phyloP scores from a whole-genome alignment of 2,329 filamentous ascomycete genomes.

The Phaeosphaeriaceae sp. region DNA sequence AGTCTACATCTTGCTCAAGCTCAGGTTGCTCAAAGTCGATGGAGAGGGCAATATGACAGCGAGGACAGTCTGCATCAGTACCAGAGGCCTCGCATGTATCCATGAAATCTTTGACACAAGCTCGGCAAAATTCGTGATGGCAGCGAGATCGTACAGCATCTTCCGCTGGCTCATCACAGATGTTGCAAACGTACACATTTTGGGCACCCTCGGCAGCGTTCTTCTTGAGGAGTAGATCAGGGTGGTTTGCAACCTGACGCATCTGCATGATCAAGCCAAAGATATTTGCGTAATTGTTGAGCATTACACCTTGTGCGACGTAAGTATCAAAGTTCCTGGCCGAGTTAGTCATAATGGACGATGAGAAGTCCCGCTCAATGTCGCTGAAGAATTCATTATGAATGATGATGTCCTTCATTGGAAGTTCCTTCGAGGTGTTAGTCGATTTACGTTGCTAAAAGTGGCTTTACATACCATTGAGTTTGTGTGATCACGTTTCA shows the following conservation, averaged over 20 bases:
- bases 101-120: conserved; percentile 81
- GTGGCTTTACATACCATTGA: conserved; percentile 65
- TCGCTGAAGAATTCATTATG: conserved; percentile 97
- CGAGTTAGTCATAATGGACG: conserved; percentile 92
- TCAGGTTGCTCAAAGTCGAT: conserved; percentile 96
- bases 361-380: conserved; percentile 93
- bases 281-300: conserved; percentile 93
- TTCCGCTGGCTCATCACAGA: conserved; percentile 95
- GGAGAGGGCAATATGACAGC: conserved; percentile 85
- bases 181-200: conserved; percentile 88
- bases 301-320: conserved; percentile 88
- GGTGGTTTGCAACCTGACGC: conserved; percentile 96
- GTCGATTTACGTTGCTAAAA: not conserved
- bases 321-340: conserved; percentile 93
- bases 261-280: conserved; percentile 99
- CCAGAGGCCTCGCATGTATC: conserved; percentile 72
- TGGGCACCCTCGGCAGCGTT: conserved; percentile 78
- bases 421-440: conserved; percentile 66
- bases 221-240: conserved; percentile 91
- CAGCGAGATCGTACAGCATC: conserved; percentile 92
- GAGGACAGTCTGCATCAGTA: conserved; percentile 75
- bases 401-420: conserved; percentile 90
- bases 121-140: conserved; percentile 89
- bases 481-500: conserved; percentile 92
- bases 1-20: conserved; percentile 86